Base-by-base conservation (phyloP, 1,284 basidiomycete genomes). In the Trametes pubescens region DNA sequence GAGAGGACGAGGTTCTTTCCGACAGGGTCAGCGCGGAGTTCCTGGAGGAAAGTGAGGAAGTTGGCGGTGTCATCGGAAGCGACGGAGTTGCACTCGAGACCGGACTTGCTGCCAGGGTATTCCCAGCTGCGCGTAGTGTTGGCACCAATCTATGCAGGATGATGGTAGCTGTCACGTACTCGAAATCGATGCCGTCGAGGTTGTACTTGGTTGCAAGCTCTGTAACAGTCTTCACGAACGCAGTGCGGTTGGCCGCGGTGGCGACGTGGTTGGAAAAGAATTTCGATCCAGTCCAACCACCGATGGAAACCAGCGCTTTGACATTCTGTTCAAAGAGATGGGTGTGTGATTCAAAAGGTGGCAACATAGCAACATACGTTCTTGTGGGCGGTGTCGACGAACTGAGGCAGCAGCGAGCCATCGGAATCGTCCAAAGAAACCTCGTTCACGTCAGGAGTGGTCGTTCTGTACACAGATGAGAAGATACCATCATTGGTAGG, bases 151-250 rank as follows among this genome's bases (percentile, higher is more conserved):
- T 16, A 5, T 3, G 29, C 29, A 24, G 8, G 7, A 14, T 4
- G 16, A 2, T 49, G 26, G 18, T 35, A 34, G n/a, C 9, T 2
- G 35, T 21, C 18, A 4, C 84, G 53, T 68, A 88, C 86, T 95
- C 93, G 67, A 94, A 88, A 72, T 95, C 92, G 67, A 95, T 83
- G 24, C 92, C 93, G 70, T 94, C 91, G 5, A 95, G 80, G 13
- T 84, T 72, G 75, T 91, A 94, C 62, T 83, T 69, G 26, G 79
- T 77, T 49, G 84, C 88, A 47, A 94, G 78, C 26, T 79, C 74
- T 4, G 83, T 76, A 61, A 95, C 80, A 47, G 92, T 88, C 40
- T 85, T 79, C 46, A 90, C 87, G 69, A 96, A 95, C 0, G 80
- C 80, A 6, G 86, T 84, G 44, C 92, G 84, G 70, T 86, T 88